These are phyloP conservation scores for Viola pubescens DNA, from an alignment of 441 rosid genomes.

Conservation along the genomic window DNA sequence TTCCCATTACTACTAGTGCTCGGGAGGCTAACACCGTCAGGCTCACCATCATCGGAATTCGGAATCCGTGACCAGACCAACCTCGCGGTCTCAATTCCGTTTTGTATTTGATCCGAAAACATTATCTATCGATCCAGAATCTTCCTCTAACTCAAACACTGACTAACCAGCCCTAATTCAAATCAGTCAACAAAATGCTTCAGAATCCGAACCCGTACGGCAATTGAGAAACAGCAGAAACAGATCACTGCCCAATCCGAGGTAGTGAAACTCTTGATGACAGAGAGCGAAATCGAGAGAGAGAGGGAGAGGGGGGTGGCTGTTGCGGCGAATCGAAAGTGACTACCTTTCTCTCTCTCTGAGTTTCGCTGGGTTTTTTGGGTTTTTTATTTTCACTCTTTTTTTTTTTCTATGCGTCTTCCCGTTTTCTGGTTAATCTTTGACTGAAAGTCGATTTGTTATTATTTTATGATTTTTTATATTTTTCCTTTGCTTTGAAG, in stretches of 20 bases:
- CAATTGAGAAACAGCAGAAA: background rate
- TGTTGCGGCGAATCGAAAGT: slow-evolving; percentile 12
- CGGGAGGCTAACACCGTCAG: slow-evolving; percentile 44
- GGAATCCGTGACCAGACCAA: slow-evolving; percentile 80
- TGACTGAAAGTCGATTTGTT: background rate
- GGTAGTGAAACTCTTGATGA: background rate
- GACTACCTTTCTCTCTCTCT: slow-evolving; percentile 3
- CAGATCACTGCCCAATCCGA: background rate
- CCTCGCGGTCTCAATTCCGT: slow-evolving; percentile 69
- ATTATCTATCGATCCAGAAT: slow-evolving; percentile 18
- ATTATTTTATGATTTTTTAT: background rate
- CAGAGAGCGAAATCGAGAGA: background rate
- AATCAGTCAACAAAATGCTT: no score
- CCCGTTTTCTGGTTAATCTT: background rate
- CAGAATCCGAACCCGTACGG: background rate
- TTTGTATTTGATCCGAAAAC: slow-evolving; percentile 69
- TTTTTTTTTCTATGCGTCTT: background rate
- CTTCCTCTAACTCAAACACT: slow-evolving; percentile 4
- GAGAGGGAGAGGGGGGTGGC: slow-evolving; percentile 6
- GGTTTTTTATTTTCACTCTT: background rate
- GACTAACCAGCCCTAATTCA: slow-evolving; percentile 7
- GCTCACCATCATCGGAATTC: slow-evolving; percentile 53
- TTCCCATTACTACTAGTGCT: slow-evolving; percentile 30
- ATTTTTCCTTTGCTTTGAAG: background rate
- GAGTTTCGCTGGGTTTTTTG: background rate